A percentile compares a stretch with the other conserved stretches of the same genome.
Evolutionary conservation across 2,329 filamentous ascomycete genomes (phyloP).

Genomic region (Cladosporium sp.): DNA sequence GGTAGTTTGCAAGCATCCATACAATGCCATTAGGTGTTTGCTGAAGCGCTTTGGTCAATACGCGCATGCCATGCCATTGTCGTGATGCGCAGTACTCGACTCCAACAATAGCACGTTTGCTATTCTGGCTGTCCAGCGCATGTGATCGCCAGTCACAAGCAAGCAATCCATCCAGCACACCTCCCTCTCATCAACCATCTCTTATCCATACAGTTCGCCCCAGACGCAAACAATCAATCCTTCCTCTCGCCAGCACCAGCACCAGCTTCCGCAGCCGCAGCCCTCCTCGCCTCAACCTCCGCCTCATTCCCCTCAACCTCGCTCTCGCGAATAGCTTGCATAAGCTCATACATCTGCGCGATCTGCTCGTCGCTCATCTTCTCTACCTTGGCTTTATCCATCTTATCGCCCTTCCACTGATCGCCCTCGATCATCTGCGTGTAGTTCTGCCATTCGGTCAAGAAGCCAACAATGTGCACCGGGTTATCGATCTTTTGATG

Average conservation of each 20-base stretch:
- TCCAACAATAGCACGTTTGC: neutral
- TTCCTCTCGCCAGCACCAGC: neutral
- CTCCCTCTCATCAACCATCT: neutral
- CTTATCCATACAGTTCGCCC: neutral
- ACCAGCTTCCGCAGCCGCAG: neutral
- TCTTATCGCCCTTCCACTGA: constrained; percentile 74
- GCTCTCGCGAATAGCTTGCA: constrained; percentile 69
- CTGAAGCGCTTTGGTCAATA: neutral
- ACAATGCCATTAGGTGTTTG: neutral
- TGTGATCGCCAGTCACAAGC: neutral
- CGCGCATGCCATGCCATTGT: neutral
- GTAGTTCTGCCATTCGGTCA: constrained; percentile 95
- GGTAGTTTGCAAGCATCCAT: neutral
- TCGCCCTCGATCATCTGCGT: constrained; percentile 89
- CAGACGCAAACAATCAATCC: constrained; percentile 1
- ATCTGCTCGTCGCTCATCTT: constrained; percentile 95
- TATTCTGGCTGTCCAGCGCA: neutral
- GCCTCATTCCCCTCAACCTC: constrained; percentile 45
- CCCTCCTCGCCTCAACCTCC: constrained; percentile 10
- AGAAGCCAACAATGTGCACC: constrained; percentile 87
- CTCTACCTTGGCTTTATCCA: constrained; percentile 77
- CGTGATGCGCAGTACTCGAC: neutral
- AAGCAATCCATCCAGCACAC: neutral
- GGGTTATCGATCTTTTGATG: constrained; percentile 85
- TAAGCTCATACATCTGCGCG: constrained; percentile 88